Evolutionary conservation across 2,329 filamentous ascomycete genomes (phyloP), one percentile per base, ranked within the genome.

Genomic region (Colletotrichum caudatum): DNA sequence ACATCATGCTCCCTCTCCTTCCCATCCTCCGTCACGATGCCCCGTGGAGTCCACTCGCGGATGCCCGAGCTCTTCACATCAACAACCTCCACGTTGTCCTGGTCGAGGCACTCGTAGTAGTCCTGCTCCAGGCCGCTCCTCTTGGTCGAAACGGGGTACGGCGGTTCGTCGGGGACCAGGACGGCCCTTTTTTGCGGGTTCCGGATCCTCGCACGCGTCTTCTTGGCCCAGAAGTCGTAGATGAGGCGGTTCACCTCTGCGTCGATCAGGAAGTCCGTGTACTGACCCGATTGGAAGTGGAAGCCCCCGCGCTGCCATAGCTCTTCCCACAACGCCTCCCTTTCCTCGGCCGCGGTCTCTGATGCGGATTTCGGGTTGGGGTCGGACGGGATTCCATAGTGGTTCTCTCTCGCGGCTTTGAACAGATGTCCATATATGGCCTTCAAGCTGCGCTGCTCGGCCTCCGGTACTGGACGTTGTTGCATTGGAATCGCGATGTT

Each of bases 401-500:
- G 87, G 20, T 79, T 86, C 18, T 76, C 83, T 54, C 81, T 78
- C 2, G 86, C 83, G 16, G 80, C 74, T 33, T 80, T 79, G 75
- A 87, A 88, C 9, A 88, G 76, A 9, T 79, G 74, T 0, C 76
- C 76, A 41, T 84, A 84, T 1, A 73, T 75, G 0, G 75, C 74
- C 54, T 82, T 82, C 8, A 74, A 75, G 35, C 79, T 79, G 26
- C 84, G 79, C 73, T 88, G 83, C 65, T 88, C 84, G 53, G 87
- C 80, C 41, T 77, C 80, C 0, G 82, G 81, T 1, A 89, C 75
- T 2, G 78, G 65, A 1, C 81, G 78, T 73, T 89, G 86, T 1
- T 83, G 79, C 87, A 91, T 90, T 0, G 90, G 90, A 0, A 91
- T 76, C 16, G 85, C 87, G 16, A 87, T 83, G 68, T 89, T 90